Conservation (phyloP, 768 basidiomycete species). For the Mycena sanguinolenta region DNA sequence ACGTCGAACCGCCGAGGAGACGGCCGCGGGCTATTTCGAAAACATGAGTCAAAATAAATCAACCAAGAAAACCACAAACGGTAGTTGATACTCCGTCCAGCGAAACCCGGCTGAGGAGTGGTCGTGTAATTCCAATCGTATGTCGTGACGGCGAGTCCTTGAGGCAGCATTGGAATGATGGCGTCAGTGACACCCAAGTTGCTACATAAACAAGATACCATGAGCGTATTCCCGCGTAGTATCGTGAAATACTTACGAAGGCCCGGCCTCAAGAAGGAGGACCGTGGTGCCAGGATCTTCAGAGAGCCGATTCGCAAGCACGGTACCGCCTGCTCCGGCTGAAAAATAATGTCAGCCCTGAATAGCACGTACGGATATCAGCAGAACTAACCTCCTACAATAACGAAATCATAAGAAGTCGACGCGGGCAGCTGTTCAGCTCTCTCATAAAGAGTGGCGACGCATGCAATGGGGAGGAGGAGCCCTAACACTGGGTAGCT, state of each 20-base stretch:
- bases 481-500: not conserved
- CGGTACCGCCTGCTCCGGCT: slow-evolving; percentile 28
- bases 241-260: slow-evolving; percentile 16
- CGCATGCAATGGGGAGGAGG: not conserved
- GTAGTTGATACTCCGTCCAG: slow-evolving; percentile 39
- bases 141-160: slow-evolving; percentile 19
- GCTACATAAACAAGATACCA: not conserved
- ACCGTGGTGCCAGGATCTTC: slow-evolving; percentile 15
- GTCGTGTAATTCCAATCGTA: slow-evolving; percentile 55
- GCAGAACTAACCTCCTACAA: slow-evolving; percentile 15
- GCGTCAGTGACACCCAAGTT: slow-evolving; percentile 19
- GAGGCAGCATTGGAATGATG: slow-evolving; percentile 18
- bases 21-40: slow-evolving; percentile 40
- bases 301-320: slow-evolving; percentile 22
- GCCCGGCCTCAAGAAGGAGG: slow-evolving; percentile 27
- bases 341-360: not conserved
- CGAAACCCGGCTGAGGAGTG: slow-evolving; percentile 44
- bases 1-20: slow-evolving; percentile 49
- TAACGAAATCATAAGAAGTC: slow-evolving; percentile 15
- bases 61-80: not conserved
- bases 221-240: not conserved
- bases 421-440: not conserved
- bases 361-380: too few species aligned
- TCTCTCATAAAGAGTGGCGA: slow-evolving; percentile 16
- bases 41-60: not conserved